Percentiles rank a stretch among this genome's conserved stretches.
These are phyloP conservation scores for Scleroderma citrinum DNA, from an alignment of 768 basidiomycete species.

Conservation along the genomic window DNA sequence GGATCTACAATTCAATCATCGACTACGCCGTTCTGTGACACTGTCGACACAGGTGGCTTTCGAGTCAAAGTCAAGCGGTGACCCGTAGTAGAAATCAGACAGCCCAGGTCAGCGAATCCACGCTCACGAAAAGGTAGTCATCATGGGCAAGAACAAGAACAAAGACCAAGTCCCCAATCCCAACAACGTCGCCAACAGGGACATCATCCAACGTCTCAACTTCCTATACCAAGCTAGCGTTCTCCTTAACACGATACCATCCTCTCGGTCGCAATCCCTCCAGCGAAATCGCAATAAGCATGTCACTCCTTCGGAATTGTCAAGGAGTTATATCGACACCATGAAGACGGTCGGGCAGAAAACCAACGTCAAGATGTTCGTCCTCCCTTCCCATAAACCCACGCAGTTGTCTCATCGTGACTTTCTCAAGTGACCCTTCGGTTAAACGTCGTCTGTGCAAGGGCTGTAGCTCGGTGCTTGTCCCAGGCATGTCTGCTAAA, in stretches of 20 bases:
- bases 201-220: slow-evolving; percentile 78
- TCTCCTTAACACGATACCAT: slow-evolving; percentile 43
- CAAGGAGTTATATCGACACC: slow-evolving; percentile 54
- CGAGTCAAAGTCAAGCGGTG: no score
- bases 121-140: no score
- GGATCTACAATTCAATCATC: no score
- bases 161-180: slow-evolving; percentile 55
- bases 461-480: slow-evolving; percentile 54
- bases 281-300: slow-evolving; percentile 11
- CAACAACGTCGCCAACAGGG: slow-evolving; percentile 56
- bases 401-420: neutral
- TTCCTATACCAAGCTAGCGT: slow-evolving; percentile 80
- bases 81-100: no score
- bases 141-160: slow-evolving; percentile 67
- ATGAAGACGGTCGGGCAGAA: slow-evolving; percentile 73
- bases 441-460: slow-evolving; percentile 81
- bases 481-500: slow-evolving; percentile 62
- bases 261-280: neutral
- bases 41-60: no score
- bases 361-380: slow-evolving; percentile 72
- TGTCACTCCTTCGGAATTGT: slow-evolving; percentile 43
- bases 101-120: no score
- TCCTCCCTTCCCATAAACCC: slow-evolving; percentile 3
- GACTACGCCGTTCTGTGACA: no score
- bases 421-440: slow-evolving; percentile 57